Base-by-base conservation (phyloP, 208 protist genomes). In the Leishmania amazonensis region DNA sequence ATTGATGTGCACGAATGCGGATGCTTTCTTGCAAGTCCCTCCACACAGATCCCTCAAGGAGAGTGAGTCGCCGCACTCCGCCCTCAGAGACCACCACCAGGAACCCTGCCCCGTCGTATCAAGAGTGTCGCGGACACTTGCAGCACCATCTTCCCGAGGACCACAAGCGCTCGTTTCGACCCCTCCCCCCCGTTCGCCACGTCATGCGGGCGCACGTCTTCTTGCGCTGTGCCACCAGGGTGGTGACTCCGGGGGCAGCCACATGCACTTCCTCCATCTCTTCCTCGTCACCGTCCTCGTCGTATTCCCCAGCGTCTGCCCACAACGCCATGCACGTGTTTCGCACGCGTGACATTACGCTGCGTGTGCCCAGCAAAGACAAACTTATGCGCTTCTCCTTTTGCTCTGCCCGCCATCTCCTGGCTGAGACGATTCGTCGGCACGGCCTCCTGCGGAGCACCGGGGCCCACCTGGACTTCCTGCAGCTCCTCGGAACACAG, bases 401-500 rank as follows among this genome's bases (percentile, higher is more conserved):
- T 75, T 87, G 87, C 76, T 88, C 81, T 31, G 92, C 91, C 24
- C 77, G 78, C 11, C 57, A 86, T 53, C 78, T 93, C 1, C 75
- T 97, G 28, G 38, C 62, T 0, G 94, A 97, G 57, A 91, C 90
- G 24, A 81, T 96, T 7, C 70, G 75, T 5, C 88, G 92, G 13
- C 94, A 97, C 81, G 67, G 87, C 68, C 81, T 97, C 28, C 80
- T 89, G 31, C 45, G 78, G 11, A 74, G 62, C 35, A 89, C 87
- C 5, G 38, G 77, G 3, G 88, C 78, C 24, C 83, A 92, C 73
- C 40, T 85, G 2, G 80, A 81, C 28, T 92, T 93, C 64, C 49
- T 94, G 54, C 78, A 91, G 60, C 86, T 95, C 28, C 38, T 95
- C 5, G 94, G 94, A 28, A 94, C 89, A 31, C 84, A 91, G 60